A percentile compares a stretch with the other conserved stretches of the same genome.
These are phyloP conservation scores for Teratosphaeria epicoccoides DNA, from an alignment of 2,329 filamentous ascomycete species.

Conservation along the genomic window DNA sequence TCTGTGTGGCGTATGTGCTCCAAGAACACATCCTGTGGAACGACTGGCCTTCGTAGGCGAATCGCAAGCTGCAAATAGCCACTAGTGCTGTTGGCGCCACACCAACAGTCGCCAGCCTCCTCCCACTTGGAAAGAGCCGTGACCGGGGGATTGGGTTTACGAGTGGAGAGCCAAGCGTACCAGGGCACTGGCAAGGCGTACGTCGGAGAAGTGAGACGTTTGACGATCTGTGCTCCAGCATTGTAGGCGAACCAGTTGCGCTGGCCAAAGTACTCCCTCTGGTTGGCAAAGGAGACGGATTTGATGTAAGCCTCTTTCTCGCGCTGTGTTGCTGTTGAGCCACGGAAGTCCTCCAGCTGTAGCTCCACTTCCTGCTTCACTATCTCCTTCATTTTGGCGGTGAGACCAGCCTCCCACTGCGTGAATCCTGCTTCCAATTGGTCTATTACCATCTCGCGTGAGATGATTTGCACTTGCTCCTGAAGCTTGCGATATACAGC, in stretches of 20 bases:
- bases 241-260: conserved; percentile 65
- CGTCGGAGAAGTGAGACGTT: conserved; percentile 48
- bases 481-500: conserved; percentile 26
- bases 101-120: conserved; percentile 83
- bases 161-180: no score
- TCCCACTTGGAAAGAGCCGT: conserved; percentile 59
- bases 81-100: conserved; percentile 38
- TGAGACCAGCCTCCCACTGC: not conserved
- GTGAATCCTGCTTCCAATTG: conserved; percentile 9
- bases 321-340: not conserved
- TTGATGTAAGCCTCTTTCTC: not conserved
- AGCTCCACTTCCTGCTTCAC: not conserved
- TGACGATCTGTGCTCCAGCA: conserved; percentile 56
- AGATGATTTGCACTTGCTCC: conserved; percentile 6
- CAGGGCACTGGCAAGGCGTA: no score
- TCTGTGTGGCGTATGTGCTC: conserved; percentile 35
- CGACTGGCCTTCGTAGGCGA: conserved; percentile 26
- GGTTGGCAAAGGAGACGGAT: not conserved
- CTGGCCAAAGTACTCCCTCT: not conserved
- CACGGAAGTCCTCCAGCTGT: not conserved
- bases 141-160: conserved; percentile 8
- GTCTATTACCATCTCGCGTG: conserved; percentile 6
- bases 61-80: conserved; percentile 57
- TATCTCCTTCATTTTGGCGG: not conserved
- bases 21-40: conserved; percentile 32